Base-by-base conservation (phyloP, 2,329 filamentous ascomycete genomes). In the Colletotrichum echinochloae region DNA sequence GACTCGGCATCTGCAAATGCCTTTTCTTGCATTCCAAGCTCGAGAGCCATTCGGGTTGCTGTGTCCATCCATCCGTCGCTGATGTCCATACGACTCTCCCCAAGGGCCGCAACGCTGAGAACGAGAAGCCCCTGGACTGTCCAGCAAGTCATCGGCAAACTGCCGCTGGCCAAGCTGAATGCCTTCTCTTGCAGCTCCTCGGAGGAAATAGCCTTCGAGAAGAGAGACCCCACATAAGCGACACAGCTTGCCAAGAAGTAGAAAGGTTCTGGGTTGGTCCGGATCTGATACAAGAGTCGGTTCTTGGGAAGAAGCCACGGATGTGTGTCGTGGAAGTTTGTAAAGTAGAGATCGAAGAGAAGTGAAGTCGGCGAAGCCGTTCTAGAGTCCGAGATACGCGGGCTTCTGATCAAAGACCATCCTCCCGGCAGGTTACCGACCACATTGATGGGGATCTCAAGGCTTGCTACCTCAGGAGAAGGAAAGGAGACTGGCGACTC, bases 181-280 rank as follows among this genome's bases (percentile, higher is more conserved):
- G 73, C 79, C 35, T 72, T 70, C 54, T 78, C 76, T 70, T 77
- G 74, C 20, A 82, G 68, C 16, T 80, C 78, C 20, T 76, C 74
- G 7, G 80, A 78, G 14, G 74, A 72, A 1, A 78, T 72, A 41
- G 79, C 73, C 20, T 74, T 65, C 8, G 74, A 74, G 72, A 80
- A 82, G 7, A 82, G 72, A 8, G 81, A 82, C n/a, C 80, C 81
- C 20, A 82, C 79, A 52, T 79, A 82, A 60, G 78, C 74, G 67
- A 83, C 75, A 6, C 79, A 78, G 23, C 75, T 74, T 20, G 78
- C 74, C 14, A 80, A 65, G 37, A 80, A 80, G n/a, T 77, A 73
- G 2, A 73, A 65, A 30, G 67, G 20, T 26, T 67, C 23, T 48
- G 68, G 57, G 6, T 71, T 35, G 0, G 56, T 30, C 28, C 62